These are phyloP conservation scores for Xylaria sp. DNA, from an alignment of 495 filamentous ascomycete genomes.

Conservation along the genomic window DNA sequence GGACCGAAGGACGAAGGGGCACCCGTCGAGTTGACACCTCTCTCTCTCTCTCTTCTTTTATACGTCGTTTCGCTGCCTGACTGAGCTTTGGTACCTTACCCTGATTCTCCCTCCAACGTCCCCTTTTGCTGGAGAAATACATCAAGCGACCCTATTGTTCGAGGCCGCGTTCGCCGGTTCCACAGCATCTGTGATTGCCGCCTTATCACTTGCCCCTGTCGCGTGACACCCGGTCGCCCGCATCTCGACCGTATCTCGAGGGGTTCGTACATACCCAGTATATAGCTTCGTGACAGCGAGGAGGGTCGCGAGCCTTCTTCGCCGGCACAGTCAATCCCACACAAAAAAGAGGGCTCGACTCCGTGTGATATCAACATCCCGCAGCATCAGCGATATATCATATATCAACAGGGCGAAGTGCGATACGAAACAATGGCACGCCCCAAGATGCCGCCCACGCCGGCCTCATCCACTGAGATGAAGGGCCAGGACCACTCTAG, in stretches of 20 bases:
- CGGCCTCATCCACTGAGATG: conserved; percentile 84
- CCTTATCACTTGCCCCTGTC: conserved; percentile 20
- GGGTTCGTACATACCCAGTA: neutral
- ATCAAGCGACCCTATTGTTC: conserved; percentile 14
- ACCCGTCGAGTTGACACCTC: neutral
- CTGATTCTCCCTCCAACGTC: neutral
- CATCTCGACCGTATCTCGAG: conserved; percentile 8
- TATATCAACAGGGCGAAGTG: neutral
- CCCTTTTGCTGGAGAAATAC: no score
- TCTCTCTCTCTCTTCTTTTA: neutral
- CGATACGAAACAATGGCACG: conserved; percentile 66
- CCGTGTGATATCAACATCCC: neutral
- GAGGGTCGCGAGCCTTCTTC: neutral
- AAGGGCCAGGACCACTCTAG: conserved; percentile 76
- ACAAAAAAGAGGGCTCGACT: neutral
- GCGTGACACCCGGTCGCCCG: conserved; percentile 24
- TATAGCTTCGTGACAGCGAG: conserved; percentile 1
- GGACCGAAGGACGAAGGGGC: neutral
- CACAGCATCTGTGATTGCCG: conserved; percentile 6
- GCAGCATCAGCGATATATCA: neutral
- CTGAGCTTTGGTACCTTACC: neutral
- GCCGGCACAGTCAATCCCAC: neutral
- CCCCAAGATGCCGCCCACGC: conserved; percentile 76
- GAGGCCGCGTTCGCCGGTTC: conserved; percentile 17
- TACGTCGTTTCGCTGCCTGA: neutral